Conservation (phyloP, 345 rosid genomes). For the Gossypium thurberi region DNA sequence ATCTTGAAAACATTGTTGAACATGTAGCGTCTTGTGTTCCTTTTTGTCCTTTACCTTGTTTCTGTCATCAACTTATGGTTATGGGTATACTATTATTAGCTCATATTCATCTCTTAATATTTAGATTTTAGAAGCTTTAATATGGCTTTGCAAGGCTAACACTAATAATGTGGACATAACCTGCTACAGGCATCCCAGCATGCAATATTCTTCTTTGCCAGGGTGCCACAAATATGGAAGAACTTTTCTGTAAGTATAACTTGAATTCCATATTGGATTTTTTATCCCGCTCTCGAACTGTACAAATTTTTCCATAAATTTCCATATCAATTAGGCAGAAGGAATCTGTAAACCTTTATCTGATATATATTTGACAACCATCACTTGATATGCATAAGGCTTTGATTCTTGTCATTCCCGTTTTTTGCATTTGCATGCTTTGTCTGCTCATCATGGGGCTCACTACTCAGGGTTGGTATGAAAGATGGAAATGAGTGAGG, state of each 20-base stretch:
- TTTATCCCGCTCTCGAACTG: background rate
- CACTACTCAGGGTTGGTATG: too few species aligned
- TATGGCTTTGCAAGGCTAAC: background rate
- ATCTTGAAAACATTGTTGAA: background rate
- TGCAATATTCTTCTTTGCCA: constrained; percentile 82
- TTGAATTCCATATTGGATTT: background rate
- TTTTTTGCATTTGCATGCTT: background rate
- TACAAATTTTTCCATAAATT: background rate
- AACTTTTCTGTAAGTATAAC: constrained; percentile 35
- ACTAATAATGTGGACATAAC: background rate
- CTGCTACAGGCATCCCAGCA: constrained; percentile 88
- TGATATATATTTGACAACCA: background rate
- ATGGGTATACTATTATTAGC: background rate
- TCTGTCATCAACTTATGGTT: background rate
- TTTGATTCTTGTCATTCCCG: background rate
- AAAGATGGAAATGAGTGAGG: too few species aligned
- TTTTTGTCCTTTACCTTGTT: background rate
- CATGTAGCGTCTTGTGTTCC: background rate
- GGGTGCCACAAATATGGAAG: constrained; percentile 92
- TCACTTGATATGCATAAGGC: background rate
- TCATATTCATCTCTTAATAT: background rate
- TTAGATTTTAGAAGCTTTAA: background rate
- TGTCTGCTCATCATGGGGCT: background rate
- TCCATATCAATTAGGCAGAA: background rate
- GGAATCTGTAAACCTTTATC: background rate